A percentile compares a stretch with the other conserved stretches of the same genome.
Evolutionary conservation across 2,329 filamentous ascomycete species (phyloP).

Genomic region (Trichoderma brevicompactum): DNA sequence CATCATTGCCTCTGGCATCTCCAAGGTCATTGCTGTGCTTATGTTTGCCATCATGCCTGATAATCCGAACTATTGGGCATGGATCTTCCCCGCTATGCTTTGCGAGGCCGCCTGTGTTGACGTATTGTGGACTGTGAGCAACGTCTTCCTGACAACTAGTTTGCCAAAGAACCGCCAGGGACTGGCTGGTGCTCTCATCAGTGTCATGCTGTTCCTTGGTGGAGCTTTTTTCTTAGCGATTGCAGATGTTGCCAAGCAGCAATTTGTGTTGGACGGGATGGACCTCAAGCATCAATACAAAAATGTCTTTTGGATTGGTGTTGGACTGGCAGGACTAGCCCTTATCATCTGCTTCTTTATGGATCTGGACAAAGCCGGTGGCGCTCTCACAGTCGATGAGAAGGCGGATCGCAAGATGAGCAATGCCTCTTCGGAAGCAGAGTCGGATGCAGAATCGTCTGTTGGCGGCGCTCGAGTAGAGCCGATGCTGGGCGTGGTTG

Average conservation of each 20-base stretch:
- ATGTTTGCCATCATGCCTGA: slow-evolving; percentile 61
- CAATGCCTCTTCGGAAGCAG: slow-evolving; percentile 17
- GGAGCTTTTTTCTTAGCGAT: slow-evolving; percentile 67
- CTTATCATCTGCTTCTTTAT: slow-evolving; percentile 46
- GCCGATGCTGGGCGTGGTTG: slow-evolving; percentile 22
- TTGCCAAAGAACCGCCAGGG: slow-evolving; percentile 64
- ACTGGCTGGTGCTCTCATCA: slow-evolving; percentile 67
- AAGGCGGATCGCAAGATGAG: slow-evolving; percentile 29
- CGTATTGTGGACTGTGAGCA: slow-evolving; percentile 67
- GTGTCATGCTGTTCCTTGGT: slow-evolving; percentile 64
- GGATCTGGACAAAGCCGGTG: slow-evolving; percentile 35
- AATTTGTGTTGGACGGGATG: slow-evolving; percentile 46
- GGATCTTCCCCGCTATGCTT: slow-evolving; percentile 64
- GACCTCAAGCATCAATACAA: slow-evolving; percentile 59
- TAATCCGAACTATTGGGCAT: slow-evolving; percentile 64
- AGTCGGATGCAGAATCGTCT: slow-evolving; percentile 11
- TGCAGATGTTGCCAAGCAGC: slow-evolving; percentile 59
- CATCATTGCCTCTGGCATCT: slow-evolving; percentile 56
- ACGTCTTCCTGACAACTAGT: slow-evolving; percentile 69
- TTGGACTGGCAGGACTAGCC: slow-evolving; percentile 54
- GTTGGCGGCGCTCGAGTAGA: slow-evolving; percentile 4
- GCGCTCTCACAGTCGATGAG: slow-evolving; percentile 33
- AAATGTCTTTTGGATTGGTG: slow-evolving; percentile 63
- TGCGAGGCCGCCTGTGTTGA: slow-evolving; percentile 68
- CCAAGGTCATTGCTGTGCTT: slow-evolving; percentile 55